phyloP scores from a whole-genome alignment of 345 rosid genomes.

The Odontarrhena argentea region DNA sequence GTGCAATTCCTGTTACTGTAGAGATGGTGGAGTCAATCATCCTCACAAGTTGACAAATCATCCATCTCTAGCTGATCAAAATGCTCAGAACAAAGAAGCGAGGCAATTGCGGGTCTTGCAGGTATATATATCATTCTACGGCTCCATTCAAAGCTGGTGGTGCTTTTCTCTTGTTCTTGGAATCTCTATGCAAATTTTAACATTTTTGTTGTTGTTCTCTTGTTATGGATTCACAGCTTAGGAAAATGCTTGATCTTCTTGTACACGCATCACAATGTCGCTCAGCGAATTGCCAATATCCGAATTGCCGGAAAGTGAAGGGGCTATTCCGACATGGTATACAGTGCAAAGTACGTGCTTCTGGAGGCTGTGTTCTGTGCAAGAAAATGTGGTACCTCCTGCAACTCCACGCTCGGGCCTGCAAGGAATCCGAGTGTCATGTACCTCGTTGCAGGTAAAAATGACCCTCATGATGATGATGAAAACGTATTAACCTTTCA shows the following conservation, averaged over 20 bases:
- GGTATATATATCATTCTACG: conserved; percentile 47
- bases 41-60: conserved; percentile 98
- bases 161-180: conserved; percentile 22
- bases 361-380: conserved; percentile 95
- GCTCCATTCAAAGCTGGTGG: not conserved
- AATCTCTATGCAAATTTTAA: not conserved
- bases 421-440: conserved; percentile 95
- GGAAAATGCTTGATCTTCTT: conserved; percentile 98
- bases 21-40: conserved; percentile 91
- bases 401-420: conserved; percentile 98
- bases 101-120: conserved; percentile 84
- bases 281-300: conserved; percentile 85
- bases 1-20: conserved; percentile 83
- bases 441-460: conserved; percentile 98
- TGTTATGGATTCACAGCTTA: conserved; percentile 64
- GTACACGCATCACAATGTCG: conserved; percentile 98
- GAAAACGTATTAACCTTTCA: not conserved
- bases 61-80: conserved; percentile 91
- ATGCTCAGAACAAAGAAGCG: conserved; percentile 99
- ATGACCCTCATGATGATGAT: conserved; percentile 18
- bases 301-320: conserved; percentile 97
- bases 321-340: conserved; percentile 97
- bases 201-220: not conserved
- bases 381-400: conserved; percentile 99
- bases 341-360: conserved; percentile 88